Conservation (phyloP, 2,329 filamentous ascomycete species). For the Pyrenophora tritici-repentis region DNA sequence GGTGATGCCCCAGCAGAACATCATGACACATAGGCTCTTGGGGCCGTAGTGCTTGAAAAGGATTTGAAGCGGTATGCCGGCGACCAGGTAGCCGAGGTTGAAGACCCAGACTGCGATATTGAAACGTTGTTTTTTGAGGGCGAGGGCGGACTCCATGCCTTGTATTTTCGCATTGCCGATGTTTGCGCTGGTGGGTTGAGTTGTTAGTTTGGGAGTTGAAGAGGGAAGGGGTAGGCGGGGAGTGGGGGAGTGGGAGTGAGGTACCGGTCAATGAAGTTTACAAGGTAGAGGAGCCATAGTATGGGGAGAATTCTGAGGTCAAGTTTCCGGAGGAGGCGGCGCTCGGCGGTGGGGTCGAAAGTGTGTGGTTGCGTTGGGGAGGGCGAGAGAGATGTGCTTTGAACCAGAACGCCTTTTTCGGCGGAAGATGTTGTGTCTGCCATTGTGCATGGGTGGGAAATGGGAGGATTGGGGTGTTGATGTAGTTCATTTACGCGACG, state of each 20-base stretch:
- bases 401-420: constrained; percentile 18
- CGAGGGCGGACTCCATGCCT: constrained; percentile 43
- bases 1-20: constrained; percentile 42
- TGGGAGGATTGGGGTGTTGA: too few species aligned
- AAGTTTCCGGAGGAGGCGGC: constrained; percentile 35
- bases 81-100: constrained; percentile 45
- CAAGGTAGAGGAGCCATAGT: constrained; percentile 42
- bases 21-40: constrained; percentile 42
- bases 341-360: constrained; percentile 33
- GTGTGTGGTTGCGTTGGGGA: constrained; percentile 14
- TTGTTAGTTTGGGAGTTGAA: not conserved
- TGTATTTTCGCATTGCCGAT: constrained; percentile 46
- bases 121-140: constrained; percentile 44
- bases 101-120: constrained; percentile 48
- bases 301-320: constrained; percentile 39
- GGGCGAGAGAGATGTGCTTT: constrained; percentile 11
- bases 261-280: constrained; percentile 42
- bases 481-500: too few species aligned
- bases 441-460: constrained; percentile 1
- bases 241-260: too few species aligned
- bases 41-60: constrained; percentile 43
- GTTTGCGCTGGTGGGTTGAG: constrained; percentile 18
- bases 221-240: not conserved
- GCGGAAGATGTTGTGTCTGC: constrained; percentile 1
- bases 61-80: constrained; percentile 42